Conservation (phyloP, 1,284 basidiomycete genomes). For the Puccinia triticina region DNA sequence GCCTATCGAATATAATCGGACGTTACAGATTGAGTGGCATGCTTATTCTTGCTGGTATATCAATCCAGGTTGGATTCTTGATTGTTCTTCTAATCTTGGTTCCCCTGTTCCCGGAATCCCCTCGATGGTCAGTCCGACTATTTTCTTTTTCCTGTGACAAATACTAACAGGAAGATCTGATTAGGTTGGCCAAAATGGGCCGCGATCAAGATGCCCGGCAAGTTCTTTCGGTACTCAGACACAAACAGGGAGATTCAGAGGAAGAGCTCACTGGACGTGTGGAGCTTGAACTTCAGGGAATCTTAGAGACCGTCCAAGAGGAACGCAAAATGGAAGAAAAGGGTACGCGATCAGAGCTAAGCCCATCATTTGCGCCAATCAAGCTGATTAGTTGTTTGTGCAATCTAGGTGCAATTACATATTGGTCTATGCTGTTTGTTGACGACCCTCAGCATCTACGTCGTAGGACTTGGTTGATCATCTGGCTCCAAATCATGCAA, state of each 20-base stretch:
- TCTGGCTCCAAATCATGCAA: constrained; percentile 59
- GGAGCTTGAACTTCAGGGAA: constrained; percentile 54
- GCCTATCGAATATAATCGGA: constrained; percentile 6
- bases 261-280: constrained; percentile 52
- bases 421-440: constrained; percentile 55
- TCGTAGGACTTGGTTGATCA: constrained; percentile 53
- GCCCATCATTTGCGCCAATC: not conserved
- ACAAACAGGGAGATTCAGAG: constrained; percentile 8
- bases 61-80: constrained; percentile 54
- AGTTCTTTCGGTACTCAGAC: constrained; percentile 54
- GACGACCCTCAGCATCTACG: constrained; percentile 54
- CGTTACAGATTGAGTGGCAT: constrained; percentile 14
- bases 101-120: constrained; percentile 56
- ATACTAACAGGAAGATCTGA: not conserved
- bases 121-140: constrained; percentile 54
- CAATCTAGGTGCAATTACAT: constrained; percentile 52
- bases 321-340: constrained; percentile 51
- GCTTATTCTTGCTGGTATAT: not conserved
- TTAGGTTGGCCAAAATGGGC: constrained; percentile 55
- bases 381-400: not conserved
- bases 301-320: constrained; percentile 54
- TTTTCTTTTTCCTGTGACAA: not conserved
- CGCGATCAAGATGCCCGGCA: constrained; percentile 56
- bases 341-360: not conserved
- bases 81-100: constrained; percentile 53